Conservation (phyloP, 495 filamentous ascomycete species). For the Aspergillus sparsus region DNA sequence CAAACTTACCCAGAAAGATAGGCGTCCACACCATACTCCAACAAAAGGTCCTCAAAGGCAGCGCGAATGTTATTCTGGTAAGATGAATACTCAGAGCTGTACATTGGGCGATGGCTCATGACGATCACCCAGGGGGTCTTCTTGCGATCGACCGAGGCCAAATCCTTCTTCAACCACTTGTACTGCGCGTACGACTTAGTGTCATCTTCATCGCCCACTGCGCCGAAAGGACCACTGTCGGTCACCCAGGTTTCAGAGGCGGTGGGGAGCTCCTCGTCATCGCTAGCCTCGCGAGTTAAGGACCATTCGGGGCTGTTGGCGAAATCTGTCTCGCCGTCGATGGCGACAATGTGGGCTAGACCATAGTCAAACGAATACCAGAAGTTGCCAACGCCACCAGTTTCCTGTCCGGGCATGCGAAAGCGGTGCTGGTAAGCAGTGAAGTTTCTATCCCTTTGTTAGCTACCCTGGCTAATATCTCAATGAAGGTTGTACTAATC, state of each 20-base stretch:
- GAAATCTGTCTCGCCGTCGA: conserved; percentile 55
- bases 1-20: conserved; percentile 45
- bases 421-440: conserved; percentile 57
- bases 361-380: conserved; percentile 62
- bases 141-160: conserved; percentile 47
- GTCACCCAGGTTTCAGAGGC: conserved; percentile 47
- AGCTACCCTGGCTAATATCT: not conserved
- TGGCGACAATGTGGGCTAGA: conserved; percentile 49
- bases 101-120: conserved; percentile 61
- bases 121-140: conserved; percentile 58
- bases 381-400: conserved; percentile 52
- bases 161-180: conserved; percentile 50
- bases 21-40: conserved; percentile 58
- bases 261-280: conserved; percentile 42
- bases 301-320: conserved; percentile 45
- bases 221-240: conserved; percentile 53
- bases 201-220: conserved; percentile 40
- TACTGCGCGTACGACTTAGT: conserved; percentile 51
- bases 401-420: conserved; percentile 50
- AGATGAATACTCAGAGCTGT: conserved; percentile 38
- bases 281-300: conserved; percentile 40
- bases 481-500: too few relatives aligned
- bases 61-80: conserved; percentile 47
- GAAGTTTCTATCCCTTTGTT: conserved; percentile 42
- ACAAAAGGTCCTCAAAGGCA: conserved; percentile 57